Base-by-base conservation (phyloP, 2,329 filamentous ascomycete species). In the Diaporthe vaccinii region DNA sequence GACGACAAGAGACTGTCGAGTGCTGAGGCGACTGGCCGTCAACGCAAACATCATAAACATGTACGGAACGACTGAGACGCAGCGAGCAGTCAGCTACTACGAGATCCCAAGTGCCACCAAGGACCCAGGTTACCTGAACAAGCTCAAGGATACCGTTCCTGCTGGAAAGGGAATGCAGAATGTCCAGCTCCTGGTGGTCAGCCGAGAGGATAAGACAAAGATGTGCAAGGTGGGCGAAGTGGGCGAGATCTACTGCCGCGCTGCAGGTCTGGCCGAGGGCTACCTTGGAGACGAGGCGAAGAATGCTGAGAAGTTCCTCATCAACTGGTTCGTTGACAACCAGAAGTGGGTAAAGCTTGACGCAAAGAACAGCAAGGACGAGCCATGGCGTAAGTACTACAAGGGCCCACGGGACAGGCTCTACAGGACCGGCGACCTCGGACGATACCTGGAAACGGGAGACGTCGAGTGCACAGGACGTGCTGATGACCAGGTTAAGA, bases 401-500 rank as follows among this genome's bases (percentile, higher is more conserved):
- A 90, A 93, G 79, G 96, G 95, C 0, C 94, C 95, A 0, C 89
- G 95, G 77, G 97, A 98, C 85, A 90, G 96, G 46, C 84, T 98
- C 70, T 98, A 99, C 84, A 87, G 94, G 28, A 97, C 93, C 53
- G 97, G 96, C 36, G 96, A 98, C 82, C 86, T 99, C 4, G 96
- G 96, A 4, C 87, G 92, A 74, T 96, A 94, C 81, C 90, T 91
- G 70, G 87, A 91, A 59, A 84, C 85, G 10, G 95, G 94, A 49
- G 92, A 93, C 78, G 93, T 95, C 15, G 93, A 94, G 80, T 94
- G 92, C 81, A 93, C 93, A 14, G 96, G 96, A 31, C 90, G 97
- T 75, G 92, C 92, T 34, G 96, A 98, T 81, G 90, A 93, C 78
- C 96, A 98, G 82, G 94, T 98, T 86, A 99, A 98, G 87, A 96